Conservation (phyloP, 345 rosid species). For the Aquilaria sinensis region DNA sequence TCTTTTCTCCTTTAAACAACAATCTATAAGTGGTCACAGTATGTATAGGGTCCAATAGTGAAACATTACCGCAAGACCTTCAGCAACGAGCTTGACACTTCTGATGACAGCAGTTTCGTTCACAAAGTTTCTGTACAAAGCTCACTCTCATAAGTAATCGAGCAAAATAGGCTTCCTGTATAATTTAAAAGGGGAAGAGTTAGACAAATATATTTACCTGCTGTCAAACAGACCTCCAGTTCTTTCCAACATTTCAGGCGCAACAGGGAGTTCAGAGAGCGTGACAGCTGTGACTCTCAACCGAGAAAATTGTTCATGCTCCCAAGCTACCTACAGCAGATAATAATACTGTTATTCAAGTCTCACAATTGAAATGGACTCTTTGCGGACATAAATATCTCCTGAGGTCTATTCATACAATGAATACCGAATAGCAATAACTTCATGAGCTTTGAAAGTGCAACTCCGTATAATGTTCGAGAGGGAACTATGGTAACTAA, state of each 20-base stretch:
- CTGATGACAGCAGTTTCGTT: conserved; percentile 57
- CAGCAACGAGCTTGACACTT: conserved; percentile 82
- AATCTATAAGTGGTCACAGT: too few relatives aligned
- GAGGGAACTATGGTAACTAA: too few relatives aligned
- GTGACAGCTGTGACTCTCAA: conserved; percentile 96
- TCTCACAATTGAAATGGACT: too few relatives aligned
- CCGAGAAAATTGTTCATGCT: conserved; percentile 97
- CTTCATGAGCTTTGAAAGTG: too few relatives aligned
- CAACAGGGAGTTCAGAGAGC: conserved; percentile 64
- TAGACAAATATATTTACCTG: conserved; percentile 40
- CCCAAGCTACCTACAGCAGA: conserved; percentile 95
- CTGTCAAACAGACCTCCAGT: conserved; percentile 78
- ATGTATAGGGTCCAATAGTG: not conserved
- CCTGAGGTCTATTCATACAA: too few relatives aligned
- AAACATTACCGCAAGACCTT: conserved; percentile 83
- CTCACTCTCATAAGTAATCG: conserved; percentile 13
- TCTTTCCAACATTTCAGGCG: conserved; percentile 73
- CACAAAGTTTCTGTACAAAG: conserved; percentile 53
- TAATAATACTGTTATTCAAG: not conserved
- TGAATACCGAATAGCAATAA: too few relatives aligned
- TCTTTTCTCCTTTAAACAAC: too few relatives aligned
- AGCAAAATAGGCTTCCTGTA: not conserved
- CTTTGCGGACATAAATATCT: too few relatives aligned
- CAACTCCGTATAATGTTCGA: too few relatives aligned
- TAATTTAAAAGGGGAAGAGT: conserved; percentile 6